phyloP scores from a whole-genome alignment of 768 basidiomycete genomes.

The Tricholoma flavovirens region DNA sequence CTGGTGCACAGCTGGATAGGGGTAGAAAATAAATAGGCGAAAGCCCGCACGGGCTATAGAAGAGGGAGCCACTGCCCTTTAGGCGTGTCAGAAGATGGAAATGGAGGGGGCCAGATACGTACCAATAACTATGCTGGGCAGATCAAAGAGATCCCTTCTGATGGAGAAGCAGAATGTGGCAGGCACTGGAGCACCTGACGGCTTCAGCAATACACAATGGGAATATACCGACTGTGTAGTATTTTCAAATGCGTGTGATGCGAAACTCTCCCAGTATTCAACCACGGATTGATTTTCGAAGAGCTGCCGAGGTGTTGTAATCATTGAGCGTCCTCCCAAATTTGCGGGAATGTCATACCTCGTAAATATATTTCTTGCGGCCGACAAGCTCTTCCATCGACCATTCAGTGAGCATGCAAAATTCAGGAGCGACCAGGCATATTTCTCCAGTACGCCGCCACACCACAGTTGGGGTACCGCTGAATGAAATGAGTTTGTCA shows the following conservation, averaged over 20 bases:
- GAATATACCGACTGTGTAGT: constrained; percentile 94
- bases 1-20: neutral
- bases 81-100: constrained; percentile 5
- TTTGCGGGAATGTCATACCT: constrained; percentile 33
- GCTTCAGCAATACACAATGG: constrained; percentile 85
- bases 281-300: constrained; percentile 96
- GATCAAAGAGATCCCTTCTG: constrained; percentile 84
- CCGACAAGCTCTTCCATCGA: constrained; percentile 72
- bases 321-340: neutral
- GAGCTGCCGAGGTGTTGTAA: constrained; percentile 42
- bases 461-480: constrained; percentile 94
- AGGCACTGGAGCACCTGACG: constrained; percentile 76
- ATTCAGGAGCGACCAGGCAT: constrained; percentile 93
- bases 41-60: constrained; percentile 35
- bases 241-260: constrained; percentile 95
- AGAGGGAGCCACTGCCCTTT: constrained; percentile 86
- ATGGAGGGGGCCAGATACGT: constrained; percentile 15
- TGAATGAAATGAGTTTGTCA: constrained; percentile 94
- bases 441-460: constrained; percentile 99
- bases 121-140: constrained; percentile 88
- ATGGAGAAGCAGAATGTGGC: constrained; percentile 97
- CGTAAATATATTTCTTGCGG: constrained; percentile 59
- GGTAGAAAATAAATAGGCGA: constrained; percentile 14
- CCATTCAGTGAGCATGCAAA: constrained; percentile 92
- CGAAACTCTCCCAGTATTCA: constrained; percentile 96